A percentile compares a stretch with the other conserved stretches of the same genome.
Evolutionary conservation across 2,329 filamentous ascomycete species (phyloP).

Genomic region (Neophaeococcomyces aloes): DNA sequence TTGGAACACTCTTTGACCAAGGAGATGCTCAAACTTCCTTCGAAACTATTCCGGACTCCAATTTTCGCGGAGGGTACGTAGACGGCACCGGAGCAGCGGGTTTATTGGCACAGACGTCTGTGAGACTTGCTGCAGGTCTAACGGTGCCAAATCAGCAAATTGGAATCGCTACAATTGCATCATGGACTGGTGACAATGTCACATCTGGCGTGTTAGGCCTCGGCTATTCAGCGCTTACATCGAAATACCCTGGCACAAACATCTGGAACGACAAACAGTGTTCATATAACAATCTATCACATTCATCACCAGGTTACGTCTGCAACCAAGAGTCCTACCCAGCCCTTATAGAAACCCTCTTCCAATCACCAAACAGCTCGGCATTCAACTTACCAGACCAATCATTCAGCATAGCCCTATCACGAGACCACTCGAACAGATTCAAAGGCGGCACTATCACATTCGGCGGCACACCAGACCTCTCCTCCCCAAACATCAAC

Average conservation of each 20-base stretch:
- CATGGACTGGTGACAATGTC: constrained; percentile 35
- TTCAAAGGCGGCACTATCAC: constrained; percentile 38
- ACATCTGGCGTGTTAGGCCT: constrained; percentile 43
- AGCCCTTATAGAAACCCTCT: background rate
- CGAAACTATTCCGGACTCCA: background rate
- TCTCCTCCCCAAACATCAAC: constrained; percentile 3
- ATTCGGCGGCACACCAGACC: constrained; percentile 34
- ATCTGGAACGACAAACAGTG: constrained; percentile 17
- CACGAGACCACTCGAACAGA: constrained; percentile 33
- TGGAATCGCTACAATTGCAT: constrained; percentile 35
- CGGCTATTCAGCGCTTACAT: constrained; percentile 40
- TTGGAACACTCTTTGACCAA: background rate
- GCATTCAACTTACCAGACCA: constrained; percentile 7
- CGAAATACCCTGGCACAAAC: constrained; percentile 24
- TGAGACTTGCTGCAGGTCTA: constrained; percentile 11
- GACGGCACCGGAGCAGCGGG: background rate
- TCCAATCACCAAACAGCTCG: background rate
- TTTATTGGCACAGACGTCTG: background rate
- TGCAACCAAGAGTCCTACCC: constrained; percentile 1
- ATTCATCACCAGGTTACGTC: background rate
- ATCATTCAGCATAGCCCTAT: constrained; percentile 28
- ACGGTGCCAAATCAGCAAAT: constrained; percentile 33
- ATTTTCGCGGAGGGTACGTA: background rate
- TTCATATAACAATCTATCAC: constrained; percentile 13
- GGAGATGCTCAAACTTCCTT: background rate